Conservation (phyloP, 73 alveolate genomes). For the Diophrys appendiculata region DNA sequence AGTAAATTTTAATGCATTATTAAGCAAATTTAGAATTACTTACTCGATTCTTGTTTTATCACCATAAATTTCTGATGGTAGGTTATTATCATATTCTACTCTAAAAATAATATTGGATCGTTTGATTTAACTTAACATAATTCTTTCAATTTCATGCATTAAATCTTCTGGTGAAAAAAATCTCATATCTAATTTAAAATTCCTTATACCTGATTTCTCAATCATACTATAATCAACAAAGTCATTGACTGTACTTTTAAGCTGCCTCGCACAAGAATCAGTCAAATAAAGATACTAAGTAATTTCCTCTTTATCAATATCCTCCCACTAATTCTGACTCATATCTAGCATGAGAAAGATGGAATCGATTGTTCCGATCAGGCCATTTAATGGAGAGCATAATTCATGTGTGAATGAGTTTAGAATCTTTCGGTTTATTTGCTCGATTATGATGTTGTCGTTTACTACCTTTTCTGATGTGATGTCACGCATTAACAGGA, state of each 20-base stretch:
- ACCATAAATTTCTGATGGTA: slow-evolving; percentile 19
- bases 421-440: slow-evolving; percentile 24
- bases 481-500: slow-evolving; percentile 34
- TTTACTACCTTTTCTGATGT: slow-evolving; percentile 31
- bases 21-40: slow-evolving; percentile 22
- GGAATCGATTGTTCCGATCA: neutral
- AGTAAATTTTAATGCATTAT: slow-evolving; percentile 44
- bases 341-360: neutral
- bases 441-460: slow-evolving; percentile 29
- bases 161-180: slow-evolving; percentile 18
- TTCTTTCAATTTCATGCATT: slow-evolving; percentile 23
- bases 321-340: neutral
- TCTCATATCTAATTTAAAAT: slow-evolving; percentile 1
- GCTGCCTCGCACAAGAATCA: slow-evolving; percentile 18
- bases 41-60: slow-evolving; percentile 40
- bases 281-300: slow-evolving; percentile 1
- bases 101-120: slow-evolving; percentile 26
- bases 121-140: slow-evolving; percentile 25
- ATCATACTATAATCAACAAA: slow-evolving; percentile 13
- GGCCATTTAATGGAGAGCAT: slow-evolving; percentile 34
- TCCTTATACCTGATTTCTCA: slow-evolving; percentile 18
- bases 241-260: slow-evolving; percentile 38
- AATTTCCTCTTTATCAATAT: slow-evolving; percentile 10
- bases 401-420: slow-evolving; percentile 51
- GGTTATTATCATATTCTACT: slow-evolving; percentile 26